phyloP scores from a whole-genome alignment of 805 yeast genomes.

The Starmera amethionina region DNA sequence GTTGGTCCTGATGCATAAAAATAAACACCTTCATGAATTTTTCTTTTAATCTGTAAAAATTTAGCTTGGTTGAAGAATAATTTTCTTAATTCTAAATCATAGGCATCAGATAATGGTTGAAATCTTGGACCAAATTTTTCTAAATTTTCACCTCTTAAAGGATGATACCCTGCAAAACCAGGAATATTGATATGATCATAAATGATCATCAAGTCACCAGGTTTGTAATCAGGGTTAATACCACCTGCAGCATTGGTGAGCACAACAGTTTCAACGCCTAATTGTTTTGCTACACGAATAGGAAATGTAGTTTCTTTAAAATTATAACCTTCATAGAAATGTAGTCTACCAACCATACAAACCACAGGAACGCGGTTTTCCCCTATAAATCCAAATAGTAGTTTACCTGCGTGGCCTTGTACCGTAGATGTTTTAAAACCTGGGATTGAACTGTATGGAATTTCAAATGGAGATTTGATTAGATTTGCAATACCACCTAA shows the following conservation, averaged over 20 bases:
- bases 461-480: conserved; percentile 29
- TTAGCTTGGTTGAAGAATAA: conserved; percentile 46
- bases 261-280: conserved; percentile 54
- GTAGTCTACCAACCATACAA: conserved; percentile 91
- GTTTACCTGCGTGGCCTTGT: conserved; percentile 79
- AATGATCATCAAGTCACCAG: conserved; percentile 89
- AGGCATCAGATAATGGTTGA: conserved; percentile 82
- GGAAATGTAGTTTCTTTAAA: conserved; percentile 80
- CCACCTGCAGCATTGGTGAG: conserved; percentile 99
- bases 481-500: conserved; percentile 71
- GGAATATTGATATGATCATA: conserved; percentile 87
- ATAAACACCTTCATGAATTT: conserved; percentile 80
- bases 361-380: conserved; percentile 63
- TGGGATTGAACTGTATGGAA: conserved; percentile 65
- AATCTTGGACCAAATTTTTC: conserved; percentile 79
- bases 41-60: conserved; percentile 38
- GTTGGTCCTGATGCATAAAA: conserved; percentile 88
- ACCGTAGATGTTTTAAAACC: conserved; percentile 79
- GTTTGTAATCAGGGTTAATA: conserved; percentile 48
- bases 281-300: conserved; percentile 56
- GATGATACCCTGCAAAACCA: conserved; percentile 82
- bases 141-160: conserved; percentile 80
- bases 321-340: conserved; percentile 87
- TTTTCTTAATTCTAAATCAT: conserved; percentile 63
- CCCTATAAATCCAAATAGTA: conserved; percentile 73